A percentile compares a stretch with the other conserved stretches of the same genome.
Evolutionary conservation across 352 stramenopile genomes (phyloP).

Genomic region (Pythium pectinolyticum): DNA sequence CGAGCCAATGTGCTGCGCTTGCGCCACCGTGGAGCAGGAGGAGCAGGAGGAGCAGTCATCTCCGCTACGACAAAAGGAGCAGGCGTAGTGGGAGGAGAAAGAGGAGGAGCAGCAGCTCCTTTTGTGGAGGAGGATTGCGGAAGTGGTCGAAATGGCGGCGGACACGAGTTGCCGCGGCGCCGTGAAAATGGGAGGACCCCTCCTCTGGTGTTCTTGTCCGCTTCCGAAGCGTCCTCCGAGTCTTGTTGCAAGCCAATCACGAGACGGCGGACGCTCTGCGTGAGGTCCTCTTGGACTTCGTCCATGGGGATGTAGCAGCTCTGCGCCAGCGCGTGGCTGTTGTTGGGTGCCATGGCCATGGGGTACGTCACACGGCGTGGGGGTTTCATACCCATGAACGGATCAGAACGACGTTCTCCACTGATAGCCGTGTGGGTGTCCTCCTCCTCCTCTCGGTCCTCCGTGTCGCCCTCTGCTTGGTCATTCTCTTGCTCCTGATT

Average conservation of each 20-base stretch:
- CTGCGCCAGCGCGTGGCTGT: background rate
- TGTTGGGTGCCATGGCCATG: background rate
- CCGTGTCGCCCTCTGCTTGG: too few species aligned
- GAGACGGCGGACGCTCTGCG: constrained; percentile 68
- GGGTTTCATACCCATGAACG: background rate
- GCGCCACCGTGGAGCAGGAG: constrained; percentile 20
- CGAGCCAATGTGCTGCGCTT: constrained; percentile 64
- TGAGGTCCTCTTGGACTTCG: constrained; percentile 68
- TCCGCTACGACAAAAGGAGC: constrained; percentile 1
- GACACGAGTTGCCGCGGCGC: constrained; percentile 70
- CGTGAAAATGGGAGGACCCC: constrained; percentile 26
- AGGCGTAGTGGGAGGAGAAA: background rate
- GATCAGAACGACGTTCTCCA: constrained; percentile 15
- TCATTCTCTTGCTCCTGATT: constrained; percentile 46
- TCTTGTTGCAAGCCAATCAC: constrained; percentile 76
- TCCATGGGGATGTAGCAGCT: constrained; percentile 34
- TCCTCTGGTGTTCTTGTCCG: constrained; percentile 1
- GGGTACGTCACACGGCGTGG: constrained; percentile 17
- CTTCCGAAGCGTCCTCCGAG: constrained; percentile 39
- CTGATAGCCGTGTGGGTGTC: constrained; percentile 14
- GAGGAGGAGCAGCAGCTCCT: too few species aligned
- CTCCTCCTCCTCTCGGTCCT: constrained; percentile 7
- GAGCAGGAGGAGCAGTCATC: background rate
- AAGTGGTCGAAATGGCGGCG: constrained; percentile 32
- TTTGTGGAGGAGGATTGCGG: background rate